Conservation (phyloP, 148 eudicot genomes). For the Camellia japonica region DNA sequence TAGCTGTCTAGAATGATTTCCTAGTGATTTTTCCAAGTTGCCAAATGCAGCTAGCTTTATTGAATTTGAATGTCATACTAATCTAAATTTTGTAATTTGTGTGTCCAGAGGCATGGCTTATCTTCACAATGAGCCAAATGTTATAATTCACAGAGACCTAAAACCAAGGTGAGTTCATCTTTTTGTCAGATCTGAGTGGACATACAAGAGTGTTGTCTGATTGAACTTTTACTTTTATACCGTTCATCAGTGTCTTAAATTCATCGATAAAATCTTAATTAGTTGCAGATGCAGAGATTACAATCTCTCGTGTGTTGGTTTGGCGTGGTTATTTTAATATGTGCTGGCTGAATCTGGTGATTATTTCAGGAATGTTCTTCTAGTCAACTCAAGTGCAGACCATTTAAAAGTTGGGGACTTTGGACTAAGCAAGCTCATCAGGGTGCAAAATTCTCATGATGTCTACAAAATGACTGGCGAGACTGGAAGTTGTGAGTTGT, state of each 20-base stretch:
- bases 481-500: conserved; percentile 93
- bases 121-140: conserved; percentile 98
- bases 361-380: conserved; percentile 80
- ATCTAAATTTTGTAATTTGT: conserved; percentile 18
- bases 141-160: conserved; percentile 82
- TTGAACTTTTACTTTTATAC: neutral
- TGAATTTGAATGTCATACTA: conserved; percentile 20
- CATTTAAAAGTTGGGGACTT: conserved; percentile 98
- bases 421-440: conserved; percentile 95
- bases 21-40: neutral
- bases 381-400: conserved; percentile 92
- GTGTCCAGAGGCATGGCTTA: conserved; percentile 84
- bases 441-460: conserved; percentile 84
- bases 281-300: neutral
- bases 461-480: conserved; percentile 98
- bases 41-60: conserved; percentile 7
- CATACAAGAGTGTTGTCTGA: neutral
- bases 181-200: neutral
- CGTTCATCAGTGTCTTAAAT: neutral
- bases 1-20: neutral
- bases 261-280: neutral
- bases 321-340: neutral
- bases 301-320: neutral
- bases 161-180: conserved; percentile 75
- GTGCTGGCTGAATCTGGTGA: conserved; percentile 18